Evolutionary conservation across 1,284 basidiomycete species (phyloP), one percentile per base, ranked within the genome.

Genomic region (Phellopilus nigrolimitatus): DNA sequence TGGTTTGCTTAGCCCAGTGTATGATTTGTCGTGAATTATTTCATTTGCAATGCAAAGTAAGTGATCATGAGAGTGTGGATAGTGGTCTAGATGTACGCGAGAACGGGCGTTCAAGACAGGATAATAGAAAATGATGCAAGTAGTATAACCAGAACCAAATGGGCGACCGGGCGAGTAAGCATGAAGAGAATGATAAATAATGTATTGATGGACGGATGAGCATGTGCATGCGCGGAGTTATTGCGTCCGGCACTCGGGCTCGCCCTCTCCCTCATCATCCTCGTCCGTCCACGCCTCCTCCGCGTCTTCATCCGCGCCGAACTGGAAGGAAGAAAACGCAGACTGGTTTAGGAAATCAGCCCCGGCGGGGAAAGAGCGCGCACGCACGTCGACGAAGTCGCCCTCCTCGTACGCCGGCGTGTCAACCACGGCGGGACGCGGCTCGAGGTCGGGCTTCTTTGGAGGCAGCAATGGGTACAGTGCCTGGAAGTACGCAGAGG

Each of bases 321-420:
- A 88, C 80, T 85, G 79, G 49, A 50, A 55, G 36, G 49, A 46
- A 57, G 73, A 73, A 67, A 74, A 67, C 73, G 79, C 80, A 59
- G 68, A 77, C 63, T 80, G 72, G 75, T 85, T 82, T 84, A 85
- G 82, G 77, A 85, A 85, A 64, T 76, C 73, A 64, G 73, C 71
- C 62, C 73, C 74, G 57, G 78, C 75, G 70, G 76, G 74, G 71
- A 82, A 84, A 78, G 77, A 79, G 71, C 79, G 76, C 70, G 71
- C 73, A 85, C 86, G 79, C 78, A 90, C 82, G 72, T 88, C 82
- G 62, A 78, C 76, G 71, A 89, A 76, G 68, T 84, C 84, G 67
- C 78, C 78, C 67, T 84, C 82, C 67, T 87, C 88, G 64, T 79
- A 89, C 53, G 74, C 68, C 34, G 75, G 84, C 59, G 87, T 79